Base-by-base conservation (phyloP, 2,329 filamentous ascomycete species). In the Aureobasidium sp. region DNA sequence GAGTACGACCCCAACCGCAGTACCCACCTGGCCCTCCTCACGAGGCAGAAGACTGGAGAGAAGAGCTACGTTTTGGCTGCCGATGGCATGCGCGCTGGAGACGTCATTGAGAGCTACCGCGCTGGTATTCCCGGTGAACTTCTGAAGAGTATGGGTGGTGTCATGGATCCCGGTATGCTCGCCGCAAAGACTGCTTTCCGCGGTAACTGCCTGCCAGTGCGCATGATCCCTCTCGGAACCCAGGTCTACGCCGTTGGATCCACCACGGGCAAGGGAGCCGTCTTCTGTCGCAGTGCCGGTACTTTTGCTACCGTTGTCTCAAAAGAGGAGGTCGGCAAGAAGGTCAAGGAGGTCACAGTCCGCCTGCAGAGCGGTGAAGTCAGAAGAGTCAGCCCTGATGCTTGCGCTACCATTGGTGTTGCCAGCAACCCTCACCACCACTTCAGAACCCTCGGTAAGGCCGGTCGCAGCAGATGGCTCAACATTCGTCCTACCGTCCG, bases 151-250 rank as follows among this genome's bases (percentile, higher is more conserved):
- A 97, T 99, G 92, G 94, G 94, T 64, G 93, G 94, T 68, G 79
- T 87, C 45, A 83, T 97, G 56, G 94, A 99, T 81, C 91, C 93
- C 12, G 95, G 95, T 87, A 90, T 99, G 74, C 78, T 99, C 65
- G 94, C 95, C 8, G 90, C 94, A 33, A 94, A 90, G 78, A 99
- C 95, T 27, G 92, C 91, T 1, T 92, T 92, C 79, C 84, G 91
- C 70, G 94, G 94, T 61, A 99, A 99, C 75, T 99, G 94, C 73
- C 77, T 99, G 68, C 94, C 94, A 15, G 80, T 99, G 72, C 90
- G 96, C 76, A 94, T 99, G 87, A 89, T 99, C 64, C 95, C 94
- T 1, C 83, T 97, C 42, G 93, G 94, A n/a, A 96, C 91, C 2
- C 85, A 91, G 45, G 85, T 99, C 57, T 97, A 89, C 80, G 94